Base-by-base conservation (phyloP, 2,329 filamentous ascomycete genomes). In the Trichothecium sympodiale region DNA sequence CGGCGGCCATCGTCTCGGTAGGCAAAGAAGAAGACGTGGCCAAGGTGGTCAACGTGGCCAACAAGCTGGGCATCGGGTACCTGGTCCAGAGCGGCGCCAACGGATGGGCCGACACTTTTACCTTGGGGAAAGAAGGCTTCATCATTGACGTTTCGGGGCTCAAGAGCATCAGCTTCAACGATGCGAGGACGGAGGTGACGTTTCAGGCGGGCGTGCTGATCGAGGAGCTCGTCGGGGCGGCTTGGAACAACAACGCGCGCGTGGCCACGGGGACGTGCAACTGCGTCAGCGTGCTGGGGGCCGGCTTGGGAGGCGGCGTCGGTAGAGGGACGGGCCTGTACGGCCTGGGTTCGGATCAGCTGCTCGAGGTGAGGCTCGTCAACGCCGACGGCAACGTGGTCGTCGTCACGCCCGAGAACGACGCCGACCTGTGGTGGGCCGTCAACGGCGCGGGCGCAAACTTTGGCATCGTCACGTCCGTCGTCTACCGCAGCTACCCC, bases 351-450 rank as follows among this genome's bases (percentile, higher is more conserved):
- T 23, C 27, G 17, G 37, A 39, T 25, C 12, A 29, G 13, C 20
- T 39, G 15, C 28, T 36, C 15, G 28, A 29, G n/a, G 25, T 39
- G 14, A 25, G 20, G 0, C 16, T 68, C 4, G 57, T 74, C 2
- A 60, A 63, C 8, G 63, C 61, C 0, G 50, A 52, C 17, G 70
- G 71, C 2, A 42, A 53, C 9, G 47, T 66, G n/a, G 44, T 68
- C 2, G 59, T 52, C 3, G 68, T 65, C 3, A 61, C 53, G 5
- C 50, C 49, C 4, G 48, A 52, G 3, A 42, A 62, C 17, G 59
- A 74, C 20, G 38, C 57, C 0, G 71, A 76, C 37, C 56, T 78
- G 2, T 76, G 68, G 52, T 76, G 70, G 68, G 74, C 71, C 3
- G 55, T 76, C 2, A 56, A 60, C 27, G 70, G 71, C 14, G 69